phyloP scores from a whole-genome alignment of 106 monocot species.

The Gastrodia elata region DNA sequence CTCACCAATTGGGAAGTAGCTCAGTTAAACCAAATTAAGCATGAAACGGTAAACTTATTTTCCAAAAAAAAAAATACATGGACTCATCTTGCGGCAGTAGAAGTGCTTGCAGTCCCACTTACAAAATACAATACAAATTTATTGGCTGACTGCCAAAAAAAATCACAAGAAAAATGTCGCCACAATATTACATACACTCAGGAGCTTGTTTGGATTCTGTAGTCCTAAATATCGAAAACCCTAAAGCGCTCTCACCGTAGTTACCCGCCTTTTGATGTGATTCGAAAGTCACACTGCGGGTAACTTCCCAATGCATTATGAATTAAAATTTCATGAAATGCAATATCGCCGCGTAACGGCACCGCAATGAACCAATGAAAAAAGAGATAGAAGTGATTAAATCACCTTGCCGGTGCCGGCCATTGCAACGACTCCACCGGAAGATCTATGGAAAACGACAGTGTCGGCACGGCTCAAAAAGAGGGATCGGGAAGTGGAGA shows the following conservation, averaged over 20 bases:
- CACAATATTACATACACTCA: background rate
- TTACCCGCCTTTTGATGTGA: background rate
- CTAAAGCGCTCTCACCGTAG: background rate
- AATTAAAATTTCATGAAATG: background rate
- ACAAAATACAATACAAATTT: no score
- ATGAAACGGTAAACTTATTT: no score
- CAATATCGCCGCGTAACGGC: background rate
- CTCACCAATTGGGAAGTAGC: no score
- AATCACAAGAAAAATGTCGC: background rate
- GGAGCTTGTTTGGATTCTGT: background rate
- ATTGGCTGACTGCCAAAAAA: background rate
- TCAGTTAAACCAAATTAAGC: no score
- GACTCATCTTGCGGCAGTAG: no score
- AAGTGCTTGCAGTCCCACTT: no score
- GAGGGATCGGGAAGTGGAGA: background rate
- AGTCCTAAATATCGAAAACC: background rate
- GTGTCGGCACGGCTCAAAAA: conserved; percentile 13
- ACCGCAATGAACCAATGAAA: background rate
- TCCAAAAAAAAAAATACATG: no score
- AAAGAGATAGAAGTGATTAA: background rate
- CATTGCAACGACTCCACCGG: conserved; percentile 48
- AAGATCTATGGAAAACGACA: conserved; percentile 19
- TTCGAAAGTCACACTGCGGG: background rate
- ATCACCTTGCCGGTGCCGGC: conserved; percentile 61
- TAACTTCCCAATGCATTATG: background rate